Evolutionary conservation across 1,284 basidiomycete genomes (phyloP).

Genomic region (Cryptococcus maquisensis): DNA sequence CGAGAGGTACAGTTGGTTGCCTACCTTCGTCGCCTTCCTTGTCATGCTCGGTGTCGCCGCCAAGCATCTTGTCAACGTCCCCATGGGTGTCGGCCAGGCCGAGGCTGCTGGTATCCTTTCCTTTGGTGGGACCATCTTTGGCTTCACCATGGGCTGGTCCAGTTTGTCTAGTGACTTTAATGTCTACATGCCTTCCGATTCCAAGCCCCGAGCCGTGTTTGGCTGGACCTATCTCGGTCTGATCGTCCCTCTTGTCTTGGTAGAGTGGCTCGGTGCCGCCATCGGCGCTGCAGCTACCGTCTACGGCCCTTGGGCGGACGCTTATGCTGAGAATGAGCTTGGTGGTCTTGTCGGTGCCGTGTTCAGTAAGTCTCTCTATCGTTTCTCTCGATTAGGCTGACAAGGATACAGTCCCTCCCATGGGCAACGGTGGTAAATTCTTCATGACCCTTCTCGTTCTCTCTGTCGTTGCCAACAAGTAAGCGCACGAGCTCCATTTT

Average conservation of each 20-base stretch:
- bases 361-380: slow-evolving; percentile 12
- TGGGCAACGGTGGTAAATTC: slow-evolving; percentile 37
- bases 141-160: slow-evolving; percentile 44
- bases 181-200: slow-evolving; percentile 48
- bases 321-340: slow-evolving; percentile 33
- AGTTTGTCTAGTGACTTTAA: slow-evolving; percentile 47
- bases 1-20: slow-evolving; percentile 49
- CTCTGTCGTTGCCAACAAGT: slow-evolving; percentile 44
- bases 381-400: not conserved
- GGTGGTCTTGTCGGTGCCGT: slow-evolving; percentile 47
- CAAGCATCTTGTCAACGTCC: slow-evolving; percentile 30
- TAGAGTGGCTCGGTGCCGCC: slow-evolving; percentile 45
- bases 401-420: slow-evolving; percentile 21
- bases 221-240: slow-evolving; percentile 45
- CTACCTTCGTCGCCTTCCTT: slow-evolving; percentile 49
- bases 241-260: slow-evolving; percentile 43
- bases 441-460: slow-evolving; percentile 41
- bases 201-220: slow-evolving; percentile 42
- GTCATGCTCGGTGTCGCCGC: slow-evolving; percentile 39
- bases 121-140: slow-evolving; percentile 39
- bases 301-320: slow-evolving; percentile 23
- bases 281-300: slow-evolving; percentile 40
- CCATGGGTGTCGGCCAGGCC: slow-evolving; percentile 31
- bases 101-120: slow-evolving; percentile 43
- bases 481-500: slow-evolving; percentile 17